Conservation (phyloP, 192 early-diverging fungal genomes). For the Linnemannia exigua region DNA sequence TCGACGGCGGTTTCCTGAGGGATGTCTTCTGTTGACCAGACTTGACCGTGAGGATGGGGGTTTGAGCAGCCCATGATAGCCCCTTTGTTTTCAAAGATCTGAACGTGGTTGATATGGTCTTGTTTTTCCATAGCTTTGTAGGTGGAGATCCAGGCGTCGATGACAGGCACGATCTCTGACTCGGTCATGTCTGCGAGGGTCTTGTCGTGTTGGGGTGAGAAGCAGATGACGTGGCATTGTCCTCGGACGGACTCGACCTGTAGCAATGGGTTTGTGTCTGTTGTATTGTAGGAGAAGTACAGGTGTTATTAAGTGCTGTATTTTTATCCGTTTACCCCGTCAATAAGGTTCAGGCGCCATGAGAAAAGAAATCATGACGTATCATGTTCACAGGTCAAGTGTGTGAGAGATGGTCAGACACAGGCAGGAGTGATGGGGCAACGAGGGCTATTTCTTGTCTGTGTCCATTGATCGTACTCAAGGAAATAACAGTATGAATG, state of each 20-base stretch:
- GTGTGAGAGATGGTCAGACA: too few relatives aligned
- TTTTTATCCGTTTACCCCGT: neutral
- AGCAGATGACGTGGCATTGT: conserved; percentile 93
- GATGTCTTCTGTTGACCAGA: conserved; percentile 90
- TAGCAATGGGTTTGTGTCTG: conserved; percentile 58
- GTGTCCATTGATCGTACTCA: too few relatives aligned
- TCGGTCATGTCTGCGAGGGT: conserved; percentile 90
- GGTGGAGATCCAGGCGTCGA: conserved; percentile 81
- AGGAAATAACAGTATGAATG: too few relatives aligned
- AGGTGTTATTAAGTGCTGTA: neutral
- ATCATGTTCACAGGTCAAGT: too few relatives aligned
- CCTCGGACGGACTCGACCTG: conserved; percentile 77
- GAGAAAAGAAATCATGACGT: too few relatives aligned
- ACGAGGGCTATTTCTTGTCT: too few relatives aligned
- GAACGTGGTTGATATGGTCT: conserved; percentile 81
- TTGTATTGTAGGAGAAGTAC: neutral
- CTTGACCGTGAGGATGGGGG: conserved; percentile 96
- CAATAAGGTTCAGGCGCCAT: neutral
- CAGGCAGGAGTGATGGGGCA: too few relatives aligned
- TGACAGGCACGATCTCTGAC: conserved; percentile 74
- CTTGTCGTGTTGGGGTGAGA: conserved; percentile 89
- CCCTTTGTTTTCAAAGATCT: conserved; percentile 99
- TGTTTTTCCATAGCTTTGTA: conserved; percentile 68
- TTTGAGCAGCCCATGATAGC: conserved; percentile 97
- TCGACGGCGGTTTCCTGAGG: conserved; percentile 88